Evolutionary conservation across 352 stramenopile species (phyloP), one percentile per base, ranked within the genome.

Genomic region (Globisporangium splendens): DNA sequence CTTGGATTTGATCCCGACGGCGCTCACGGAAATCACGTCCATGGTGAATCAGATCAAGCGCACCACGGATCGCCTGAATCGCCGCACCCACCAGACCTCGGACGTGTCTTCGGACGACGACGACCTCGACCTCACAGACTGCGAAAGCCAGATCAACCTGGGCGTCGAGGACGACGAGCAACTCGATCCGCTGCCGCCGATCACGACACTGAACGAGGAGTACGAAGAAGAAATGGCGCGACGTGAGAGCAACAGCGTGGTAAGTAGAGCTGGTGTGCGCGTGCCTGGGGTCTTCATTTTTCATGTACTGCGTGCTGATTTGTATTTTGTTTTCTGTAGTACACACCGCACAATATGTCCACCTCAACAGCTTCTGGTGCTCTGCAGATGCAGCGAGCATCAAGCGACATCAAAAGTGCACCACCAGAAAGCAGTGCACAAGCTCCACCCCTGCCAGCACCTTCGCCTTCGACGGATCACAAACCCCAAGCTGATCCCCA

Each of bases 31-130:
- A 48, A 85, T 91, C 55, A 81, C 78, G 1, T 59, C 55, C 14
- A 89, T 90, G 78, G 71, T 89, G 21, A 75, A 86, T 31, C 73
- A 92, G 56, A 88, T 92, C 43, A 81, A 87, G 21, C 75, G 72
- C 33, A 88, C 76, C 6, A 90, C 78, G 1, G 72, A 88, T 46
- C 51, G 74, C 11, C 54, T 90, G 24, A 85, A 70, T 63, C 67
- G 75, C 33, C 72, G 69, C 42, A 59, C 87, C 14, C 65, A 88
- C 12, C 39, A 70, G 14, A 24, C 38, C 4, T 59, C 53, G 8
- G 65, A 73, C 3, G 61, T 63, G 6, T 70, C 72, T 17, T 74
- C 74, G 1, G 71, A 86, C 14, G 73, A 86, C 2, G 69, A 86
- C 41, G 77, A 81, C 5, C 55, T 74, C n/a, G 72, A 84, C 22